phyloP scores from a whole-genome alignment of 208 protist species.

The Blastocrithidia nonstop region DNA sequence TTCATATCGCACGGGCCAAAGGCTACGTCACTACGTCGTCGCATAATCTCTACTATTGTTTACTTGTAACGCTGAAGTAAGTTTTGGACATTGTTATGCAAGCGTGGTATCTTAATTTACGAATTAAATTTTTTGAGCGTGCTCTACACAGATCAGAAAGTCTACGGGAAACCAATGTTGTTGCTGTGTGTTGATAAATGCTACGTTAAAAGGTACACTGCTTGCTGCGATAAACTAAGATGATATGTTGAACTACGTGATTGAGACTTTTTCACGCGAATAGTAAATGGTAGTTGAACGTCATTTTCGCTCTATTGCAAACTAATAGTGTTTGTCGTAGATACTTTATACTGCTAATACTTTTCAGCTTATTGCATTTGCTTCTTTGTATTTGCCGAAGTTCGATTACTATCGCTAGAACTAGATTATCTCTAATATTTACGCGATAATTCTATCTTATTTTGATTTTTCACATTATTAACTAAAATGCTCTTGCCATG shows the following conservation, averaged over 20 bases:
- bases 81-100: conserved; percentile 52
- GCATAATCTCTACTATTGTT: conserved; percentile 39
- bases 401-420: too few relatives aligned
- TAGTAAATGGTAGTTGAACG: conserved; percentile 75
- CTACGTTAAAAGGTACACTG: conserved; percentile 80
- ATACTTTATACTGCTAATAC: too few relatives aligned
- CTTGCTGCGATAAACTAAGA: conserved; percentile 50
- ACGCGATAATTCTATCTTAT: too few relatives aligned
- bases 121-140: conserved; percentile 72
- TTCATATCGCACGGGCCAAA: conserved; percentile 73
- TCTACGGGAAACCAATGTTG: conserved; percentile 88
- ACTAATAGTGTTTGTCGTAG: too few relatives aligned
- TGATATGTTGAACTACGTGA: conserved; percentile 59
- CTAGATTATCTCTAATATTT: too few relatives aligned
- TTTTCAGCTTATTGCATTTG: too few relatives aligned
- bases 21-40: conserved; percentile 51
- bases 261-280: conserved; percentile 84
- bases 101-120: conserved; percentile 72
- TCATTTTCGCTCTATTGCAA: too few relatives aligned
- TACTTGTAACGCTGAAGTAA: conserved; percentile 67
- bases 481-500: conserved; percentile 11
- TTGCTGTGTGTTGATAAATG: conserved; percentile 72
- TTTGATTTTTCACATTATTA: too few relatives aligned
- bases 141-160: conserved; percentile 74
- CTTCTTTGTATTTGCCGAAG: too few relatives aligned